These are phyloP conservation scores for Vigna mungo DNA, from an alignment of 306 rosid species.

Conservation along the genomic window DNA sequence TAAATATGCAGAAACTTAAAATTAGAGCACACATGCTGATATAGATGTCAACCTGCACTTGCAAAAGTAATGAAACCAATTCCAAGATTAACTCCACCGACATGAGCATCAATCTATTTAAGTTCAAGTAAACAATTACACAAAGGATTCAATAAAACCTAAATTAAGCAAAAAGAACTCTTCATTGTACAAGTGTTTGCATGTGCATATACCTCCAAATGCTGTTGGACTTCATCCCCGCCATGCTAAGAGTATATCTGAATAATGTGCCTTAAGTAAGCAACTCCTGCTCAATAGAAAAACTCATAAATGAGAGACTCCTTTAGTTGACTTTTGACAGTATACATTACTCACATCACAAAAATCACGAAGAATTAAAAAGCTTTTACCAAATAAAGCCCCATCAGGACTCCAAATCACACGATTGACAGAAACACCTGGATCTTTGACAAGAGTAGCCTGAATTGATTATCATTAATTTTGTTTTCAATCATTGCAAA, in stretches of 20 bases:
- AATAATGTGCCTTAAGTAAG: constrained; percentile 72
- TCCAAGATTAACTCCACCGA: constrained; percentile 98
- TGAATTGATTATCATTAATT: too few relatives aligned
- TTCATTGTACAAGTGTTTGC: constrained; percentile 12
- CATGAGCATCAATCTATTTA: constrained; percentile 91
- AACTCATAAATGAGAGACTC: too few relatives aligned
- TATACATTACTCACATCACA: too few relatives aligned
- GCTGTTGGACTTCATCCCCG: constrained; percentile 78
- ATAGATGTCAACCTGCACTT: constrained; percentile 76
- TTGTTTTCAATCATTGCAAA: too few relatives aligned
- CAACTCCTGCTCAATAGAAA: too few relatives aligned
- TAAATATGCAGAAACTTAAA: constrained; percentile 17
- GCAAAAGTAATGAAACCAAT: constrained; percentile 96
- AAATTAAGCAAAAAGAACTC: constrained; percentile 28
- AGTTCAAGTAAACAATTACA: constrained; percentile 37
- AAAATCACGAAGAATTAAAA: too few relatives aligned
- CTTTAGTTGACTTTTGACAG: too few relatives aligned
- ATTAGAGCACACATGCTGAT: constrained; percentile 2
- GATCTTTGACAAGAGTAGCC: too few relatives aligned
- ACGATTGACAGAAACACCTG: too few relatives aligned
- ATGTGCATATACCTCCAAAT: constrained; percentile 68
- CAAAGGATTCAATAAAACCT: constrained; percentile 18
- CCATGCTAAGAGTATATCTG: constrained; percentile 88
- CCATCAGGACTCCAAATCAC: too few relatives aligned
- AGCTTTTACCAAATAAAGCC: too few relatives aligned